A percentile compares a stretch with the other conserved stretches of the same genome.
Conservation (phyloP, 2,329 filamentous ascomycete genomes). For the Fusarium bactridioides region DNA sequence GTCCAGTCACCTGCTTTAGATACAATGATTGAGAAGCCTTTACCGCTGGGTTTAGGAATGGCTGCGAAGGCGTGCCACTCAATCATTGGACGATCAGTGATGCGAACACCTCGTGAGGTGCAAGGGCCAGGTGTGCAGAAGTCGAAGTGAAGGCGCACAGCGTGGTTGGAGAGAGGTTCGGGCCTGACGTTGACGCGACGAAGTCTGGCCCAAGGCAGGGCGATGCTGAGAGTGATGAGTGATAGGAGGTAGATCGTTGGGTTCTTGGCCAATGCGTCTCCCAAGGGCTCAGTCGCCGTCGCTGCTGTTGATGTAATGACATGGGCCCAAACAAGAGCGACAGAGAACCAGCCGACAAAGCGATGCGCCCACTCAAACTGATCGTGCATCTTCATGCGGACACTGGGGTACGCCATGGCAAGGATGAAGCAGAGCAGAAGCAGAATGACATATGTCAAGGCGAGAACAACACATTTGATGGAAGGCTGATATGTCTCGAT, state of each 20-base stretch:
- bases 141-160: constrained; percentile 72
- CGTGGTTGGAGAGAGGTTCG: constrained; percentile 72
- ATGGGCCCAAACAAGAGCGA: constrained; percentile 68
- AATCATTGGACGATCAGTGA: constrained; percentile 66
- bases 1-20: constrained; percentile 78
- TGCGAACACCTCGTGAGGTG: constrained; percentile 49
- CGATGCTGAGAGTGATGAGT: constrained; percentile 18
- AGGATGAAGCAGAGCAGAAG: constrained; percentile 35
- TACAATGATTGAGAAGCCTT: constrained; percentile 69
- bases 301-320: constrained; percentile 62
- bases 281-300: not conserved
- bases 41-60: constrained; percentile 61
- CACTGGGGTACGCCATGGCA: constrained; percentile 36
- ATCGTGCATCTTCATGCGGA: constrained; percentile 59
- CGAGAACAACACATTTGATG: constrained; percentile 27
- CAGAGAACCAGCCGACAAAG: constrained; percentile 69
- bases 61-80: constrained; percentile 78
- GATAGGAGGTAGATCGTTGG: constrained; percentile 16
- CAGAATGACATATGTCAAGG: constrained; percentile 40
- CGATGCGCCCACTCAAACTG: constrained; percentile 73
- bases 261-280: not conserved
- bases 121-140: constrained; percentile 57
- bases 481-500: not conserved
- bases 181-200: constrained; percentile 68
- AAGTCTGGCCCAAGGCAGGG: constrained; percentile 65